Evolutionary conservation across 192 early-diverging fungal species (phyloP), one percentile per base, ranked within the genome.

Genomic region (Gamsiella multidivaricata): DNA sequence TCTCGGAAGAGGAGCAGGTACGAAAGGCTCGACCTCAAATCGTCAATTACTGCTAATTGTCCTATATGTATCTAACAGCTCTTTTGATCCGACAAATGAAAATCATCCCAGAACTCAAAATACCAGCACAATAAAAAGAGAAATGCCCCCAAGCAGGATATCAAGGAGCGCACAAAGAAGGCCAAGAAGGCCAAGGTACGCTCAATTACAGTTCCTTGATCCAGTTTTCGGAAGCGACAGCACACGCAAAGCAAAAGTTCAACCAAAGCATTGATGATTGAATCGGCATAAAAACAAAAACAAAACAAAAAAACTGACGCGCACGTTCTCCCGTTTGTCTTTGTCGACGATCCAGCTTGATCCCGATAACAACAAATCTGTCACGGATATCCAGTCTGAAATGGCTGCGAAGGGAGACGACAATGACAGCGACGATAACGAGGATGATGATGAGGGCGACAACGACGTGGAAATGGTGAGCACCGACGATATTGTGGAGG

Each of bases 111-210:
- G 74, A 65, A 70, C 74, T 82, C 82, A 55, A 86, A 88, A 70
- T 86, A 86, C 80, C 87, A 88, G 80, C 89, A 94, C 66, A 95
- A 92, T 66, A 96, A 97, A 82, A 91, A 94, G 78, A 91, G 91
- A 61, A 85, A 82, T 57, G 88, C 90, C 20, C 89, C 90, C 28
- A 94, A 94, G 66, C 90, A 93, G 72, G 89, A 79, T 8, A 82
- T 93, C 46, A 96, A 94, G 56, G 90, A 95, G 54, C 88, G 89
- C 29, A 88, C 89, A 58, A 93, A 91, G 75, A 89, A 88, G 59
- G 91, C 91, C n/a, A 95, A 94, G 61, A 91, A 90, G 79, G 84
- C 85, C 68, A 95, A 96, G 88, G 89, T 92, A 58, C 37, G 37
- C 37, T 39, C 37, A 9, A 12, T 39, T 39, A 5, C 5, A 39